phyloP scores from a whole-genome alignment of 352 stramenopile genomes.

The Globisporangium echinulatum region DNA sequence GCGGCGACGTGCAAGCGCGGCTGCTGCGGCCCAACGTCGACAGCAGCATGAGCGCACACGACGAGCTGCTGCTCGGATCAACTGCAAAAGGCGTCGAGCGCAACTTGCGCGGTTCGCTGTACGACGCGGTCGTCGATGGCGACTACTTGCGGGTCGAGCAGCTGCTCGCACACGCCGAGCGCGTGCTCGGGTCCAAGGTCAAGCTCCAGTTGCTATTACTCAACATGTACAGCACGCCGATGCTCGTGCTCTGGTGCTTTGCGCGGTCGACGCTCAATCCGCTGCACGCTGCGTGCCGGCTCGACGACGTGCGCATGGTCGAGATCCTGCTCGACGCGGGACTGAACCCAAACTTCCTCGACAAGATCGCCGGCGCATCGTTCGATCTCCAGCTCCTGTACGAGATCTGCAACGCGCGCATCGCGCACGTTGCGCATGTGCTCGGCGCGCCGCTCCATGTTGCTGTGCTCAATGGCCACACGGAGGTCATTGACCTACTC shows the following conservation, averaged over 20 bases:
- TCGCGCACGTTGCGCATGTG: conserved; percentile 61
- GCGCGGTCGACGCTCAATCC: conserved; percentile 66
- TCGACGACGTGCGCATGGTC: conserved; percentile 51
- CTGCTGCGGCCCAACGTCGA: conserved; percentile 29
- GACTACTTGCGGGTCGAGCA: conserved; percentile 34
- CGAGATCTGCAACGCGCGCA: conserved; percentile 56
- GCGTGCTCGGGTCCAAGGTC: conserved; percentile 51
- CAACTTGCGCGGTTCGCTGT: conserved; percentile 41
- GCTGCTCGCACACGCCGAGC: conserved; percentile 42
- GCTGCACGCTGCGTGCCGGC: conserved; percentile 59
- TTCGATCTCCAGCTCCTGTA: conserved; percentile 60
- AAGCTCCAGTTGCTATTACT: conserved; percentile 55
- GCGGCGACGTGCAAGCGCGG: conserved; percentile 8
- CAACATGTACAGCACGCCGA: conserved; percentile 69
- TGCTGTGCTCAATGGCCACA: conserved; percentile 59
- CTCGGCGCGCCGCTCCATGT: conserved; percentile 64
- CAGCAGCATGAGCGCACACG: conserved; percentile 32
- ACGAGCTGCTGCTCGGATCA: conserved; percentile 28
- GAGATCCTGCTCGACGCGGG: conserved; percentile 50
- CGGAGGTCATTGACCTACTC: conserved; percentile 50
- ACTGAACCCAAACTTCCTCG: conserved; percentile 66
- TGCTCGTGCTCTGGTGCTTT: conserved; percentile 53
- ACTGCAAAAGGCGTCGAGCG: conserved; percentile 34
- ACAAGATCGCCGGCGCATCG: conserved; percentile 65
- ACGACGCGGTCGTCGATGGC: conserved; percentile 37